Percentiles rank a stretch among this genome's conserved stretches.
phyloP scores from a whole-genome alignment of 257 asterid genomes.

The Leonotis leonurus region DNA sequence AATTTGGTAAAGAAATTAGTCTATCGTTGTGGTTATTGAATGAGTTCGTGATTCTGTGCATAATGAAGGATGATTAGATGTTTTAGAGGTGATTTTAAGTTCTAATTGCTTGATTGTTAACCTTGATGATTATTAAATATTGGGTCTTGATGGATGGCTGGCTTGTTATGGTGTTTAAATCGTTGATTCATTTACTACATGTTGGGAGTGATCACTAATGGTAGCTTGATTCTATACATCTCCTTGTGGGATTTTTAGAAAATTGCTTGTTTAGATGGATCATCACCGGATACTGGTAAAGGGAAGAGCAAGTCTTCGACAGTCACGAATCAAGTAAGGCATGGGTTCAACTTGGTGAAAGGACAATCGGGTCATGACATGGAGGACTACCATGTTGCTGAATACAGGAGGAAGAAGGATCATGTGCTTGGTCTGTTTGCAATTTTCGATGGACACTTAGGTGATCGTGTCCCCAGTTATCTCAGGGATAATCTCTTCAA shows the following conservation, averaged over 20 bases:
- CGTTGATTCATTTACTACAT: not conserved
- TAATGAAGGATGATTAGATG: not conserved
- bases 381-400: constrained; percentile 84
- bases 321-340: constrained; percentile 35
- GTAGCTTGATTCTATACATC: not conserved
- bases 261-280: constrained; percentile 40
- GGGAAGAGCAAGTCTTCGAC: constrained; percentile 54
- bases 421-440: constrained; percentile 70
- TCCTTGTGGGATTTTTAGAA: constrained; percentile 28
- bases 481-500: constrained; percentile 59
- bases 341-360: constrained; percentile 69
- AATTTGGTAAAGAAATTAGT: not conserved
- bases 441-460: constrained; percentile 71
- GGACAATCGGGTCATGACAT: constrained; percentile 78
- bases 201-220: not conserved
- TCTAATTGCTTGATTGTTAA: not conserved
- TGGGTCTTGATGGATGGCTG: not conserved
- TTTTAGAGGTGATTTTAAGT: not conserved
- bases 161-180: not conserved
- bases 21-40: not conserved
- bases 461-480: constrained; percentile 66
- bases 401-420: constrained; percentile 46
- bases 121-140: not conserved
- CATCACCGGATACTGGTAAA: constrained; percentile 62
- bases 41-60: not conserved